Evolutionary conservation across 805 yeast species (phyloP), one percentile per base, ranked within the genome.

Genomic region (Yarrowia bubula): DNA sequence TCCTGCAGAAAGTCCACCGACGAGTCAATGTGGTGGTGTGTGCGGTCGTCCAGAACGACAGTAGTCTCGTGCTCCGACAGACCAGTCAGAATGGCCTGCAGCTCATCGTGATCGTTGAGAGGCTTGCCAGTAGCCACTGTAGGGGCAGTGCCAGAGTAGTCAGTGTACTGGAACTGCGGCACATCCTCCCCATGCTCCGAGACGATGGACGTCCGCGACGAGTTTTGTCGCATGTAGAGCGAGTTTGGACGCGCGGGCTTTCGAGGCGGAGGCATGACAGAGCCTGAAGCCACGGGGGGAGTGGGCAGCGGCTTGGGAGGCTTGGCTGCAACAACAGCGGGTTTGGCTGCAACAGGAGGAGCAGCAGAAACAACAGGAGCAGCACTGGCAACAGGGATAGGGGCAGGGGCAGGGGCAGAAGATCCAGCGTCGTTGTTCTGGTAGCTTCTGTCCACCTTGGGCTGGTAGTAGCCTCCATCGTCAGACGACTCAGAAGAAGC

Each of bases 1-100:
- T 75, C 67, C 43, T 75, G 72, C 62, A 76, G 65, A 57, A 76
- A 76, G 68, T 76, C 79, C 46, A 76, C 74, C 62, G 75, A 74
- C 35, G 77, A 73, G 67, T 74, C 72, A 48, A 73, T 71, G 58
- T 72, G 71, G 41, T 73, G 69, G 28, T 64, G 60, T 55, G 71
- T 69, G 17, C 67, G 70, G 41, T 67, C 69, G 31, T 71, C 73
- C 60, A 76, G 65, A 1, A 75, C 71, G 4, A 76, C 74, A 17
- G 76, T 76, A n/a, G 71, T 71, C 37, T 71, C 66, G 15, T 71
- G 70, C 60, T 73, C 75, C 3, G 74, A 68, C 11, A 76, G 64
- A 2, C 78, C 78, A 10, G 76, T 75, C 18, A 76, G 71, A 46
- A 76, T 74, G 39, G 67, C 67, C 66, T 75, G 70, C 60, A 76